Percentiles rank a stretch among this genome's conserved stretches.
phyloP scores from a whole-genome alignment of 1,284 basidiomycete genomes.

The Tilletiaria anomala region DNA sequence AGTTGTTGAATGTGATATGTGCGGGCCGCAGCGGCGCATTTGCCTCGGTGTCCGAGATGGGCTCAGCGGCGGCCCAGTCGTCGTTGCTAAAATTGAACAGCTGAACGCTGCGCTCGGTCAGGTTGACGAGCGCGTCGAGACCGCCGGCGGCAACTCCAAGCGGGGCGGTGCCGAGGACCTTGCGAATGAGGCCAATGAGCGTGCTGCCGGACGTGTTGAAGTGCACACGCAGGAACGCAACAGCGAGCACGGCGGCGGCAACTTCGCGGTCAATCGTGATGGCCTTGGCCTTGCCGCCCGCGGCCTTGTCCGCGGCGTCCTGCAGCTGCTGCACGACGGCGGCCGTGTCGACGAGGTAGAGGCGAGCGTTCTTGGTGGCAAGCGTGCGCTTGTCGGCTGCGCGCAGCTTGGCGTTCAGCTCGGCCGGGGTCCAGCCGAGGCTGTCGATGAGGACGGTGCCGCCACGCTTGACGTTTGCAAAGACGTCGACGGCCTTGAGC shows the following conservation, averaged over 20 bases:
- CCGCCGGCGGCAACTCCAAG: conserved; percentile 26
- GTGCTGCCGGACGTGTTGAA: conserved; percentile 11
- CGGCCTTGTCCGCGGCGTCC: conserved; percentile 16
- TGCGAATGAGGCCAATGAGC: conserved; percentile 15
- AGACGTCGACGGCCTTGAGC: conserved; percentile 27
- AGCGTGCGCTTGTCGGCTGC: conserved; percentile 30
- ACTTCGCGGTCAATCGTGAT: conserved; percentile 16
- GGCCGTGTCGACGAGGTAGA: conserved; percentile 26
- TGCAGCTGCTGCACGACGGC: conserved; percentile 24
- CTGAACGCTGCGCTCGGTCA: conserved; percentile 15
- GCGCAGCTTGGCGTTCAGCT: conserved; percentile 27
- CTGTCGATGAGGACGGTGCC: conserved; percentile 34
- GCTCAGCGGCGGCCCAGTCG: conserved; percentile 21
- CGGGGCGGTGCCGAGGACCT: conserved; percentile 25
- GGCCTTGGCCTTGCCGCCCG: conserved; percentile 24
- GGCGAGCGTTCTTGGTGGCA: conserved; percentile 20
- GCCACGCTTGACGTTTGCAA: conserved; percentile 23
- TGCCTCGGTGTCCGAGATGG: conserved; percentile 21
- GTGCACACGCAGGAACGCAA: conserved; percentile 21
- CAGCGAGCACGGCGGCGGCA: conserved; percentile 23
- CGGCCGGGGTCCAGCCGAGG: conserved; percentile 27
- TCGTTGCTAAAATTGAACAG: conserved; percentile 16
- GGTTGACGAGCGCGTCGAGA: conserved; percentile 23
- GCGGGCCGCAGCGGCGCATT: conserved; percentile 18
- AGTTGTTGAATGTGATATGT: too few relatives aligned